Conservation (phyloP, 257 asterid species). For the Buddleja alternifolia region DNA sequence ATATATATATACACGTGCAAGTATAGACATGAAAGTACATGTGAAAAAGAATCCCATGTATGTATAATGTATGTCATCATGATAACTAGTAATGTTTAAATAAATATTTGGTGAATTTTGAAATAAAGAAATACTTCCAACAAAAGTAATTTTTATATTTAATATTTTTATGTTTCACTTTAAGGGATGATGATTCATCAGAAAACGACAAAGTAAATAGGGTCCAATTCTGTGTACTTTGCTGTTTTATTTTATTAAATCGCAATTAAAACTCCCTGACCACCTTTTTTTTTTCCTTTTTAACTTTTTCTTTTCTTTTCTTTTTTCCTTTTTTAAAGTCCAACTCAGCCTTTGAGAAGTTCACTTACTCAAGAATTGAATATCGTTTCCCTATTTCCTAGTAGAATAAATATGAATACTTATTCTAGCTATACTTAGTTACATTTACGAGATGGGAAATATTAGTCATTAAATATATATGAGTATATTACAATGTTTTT, state of each 20-base stretch:
- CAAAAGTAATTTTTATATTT: neutral
- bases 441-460: no score
- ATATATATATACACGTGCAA: neutral
- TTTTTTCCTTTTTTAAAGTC: constrained; percentile 27
- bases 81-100: constrained; percentile 18
- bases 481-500: no score
- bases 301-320: constrained; percentile 10
- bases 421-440: no score
- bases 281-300: constrained; percentile 28
- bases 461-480: no score
- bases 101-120: constrained; percentile 7
- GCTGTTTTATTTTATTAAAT: constrained; percentile 31
- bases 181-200: constrained; percentile 56
- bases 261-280: constrained; percentile 44
- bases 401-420: no score
- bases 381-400: neutral
- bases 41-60: neutral
- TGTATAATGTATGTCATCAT: neutral
- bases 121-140: constrained; percentile 12
- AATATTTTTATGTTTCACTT: constrained; percentile 46
- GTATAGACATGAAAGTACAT: constrained; percentile 3
- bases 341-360: constrained; percentile 30
- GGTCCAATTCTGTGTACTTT: constrained; percentile 49
- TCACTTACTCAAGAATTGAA: constrained; percentile 22
- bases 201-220: constrained; percentile 56